Evolutionary conservation across 2,329 filamentous ascomycete genomes (phyloP), one percentile per base, ranked within the genome.

Genomic region (Beauveria pseudobassiana): DNA sequence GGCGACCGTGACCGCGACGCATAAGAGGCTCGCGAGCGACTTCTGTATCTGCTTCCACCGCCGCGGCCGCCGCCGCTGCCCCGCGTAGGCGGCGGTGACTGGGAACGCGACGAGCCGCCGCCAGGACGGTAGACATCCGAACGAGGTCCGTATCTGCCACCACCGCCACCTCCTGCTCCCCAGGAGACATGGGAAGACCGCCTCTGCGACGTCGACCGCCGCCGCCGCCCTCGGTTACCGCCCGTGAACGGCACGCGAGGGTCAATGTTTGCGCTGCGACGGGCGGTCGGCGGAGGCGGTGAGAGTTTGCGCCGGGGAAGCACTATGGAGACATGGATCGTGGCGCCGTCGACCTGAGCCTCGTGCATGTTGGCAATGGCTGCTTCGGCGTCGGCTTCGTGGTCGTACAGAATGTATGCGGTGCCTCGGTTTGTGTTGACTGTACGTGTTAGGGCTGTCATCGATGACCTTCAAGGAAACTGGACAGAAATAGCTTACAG

Each of bases 311-410:
- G 87, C 55, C 89, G 85, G 0, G 91, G 91, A 42, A 96, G 80
- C 28, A 96, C 91, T 66, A 97, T 95, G 50, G 90, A 95, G 54
- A 97, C 93, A 69, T 88, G 89, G 70, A 97, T 87, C 45, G 86
- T 81, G 24, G 87, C 85, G 57, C 92, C 92, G 73, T 97, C 93
- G 30, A 96, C 78, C 71, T 96, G 90, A n/a, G 90, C 91, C 77
- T 99, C 95, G 74, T 99, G 95, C 95, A 99, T 98, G 72, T 96
- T 90, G 20, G 93, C 86, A 68, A 97, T 96, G 30, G 95, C 95
- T 16, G 86, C 81, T 75, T 97, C 91, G 26, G 95, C 93, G 65
- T 93, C 89, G 55, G 84, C 80, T 65, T 92, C 85, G 66, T 88
- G 82, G 59, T 86, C 80, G 75, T 89, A 99, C 48, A 96, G 81